Base-by-base conservation (phyloP, 129 eudicot genomes). In the Flaveria linearis region DNA sequence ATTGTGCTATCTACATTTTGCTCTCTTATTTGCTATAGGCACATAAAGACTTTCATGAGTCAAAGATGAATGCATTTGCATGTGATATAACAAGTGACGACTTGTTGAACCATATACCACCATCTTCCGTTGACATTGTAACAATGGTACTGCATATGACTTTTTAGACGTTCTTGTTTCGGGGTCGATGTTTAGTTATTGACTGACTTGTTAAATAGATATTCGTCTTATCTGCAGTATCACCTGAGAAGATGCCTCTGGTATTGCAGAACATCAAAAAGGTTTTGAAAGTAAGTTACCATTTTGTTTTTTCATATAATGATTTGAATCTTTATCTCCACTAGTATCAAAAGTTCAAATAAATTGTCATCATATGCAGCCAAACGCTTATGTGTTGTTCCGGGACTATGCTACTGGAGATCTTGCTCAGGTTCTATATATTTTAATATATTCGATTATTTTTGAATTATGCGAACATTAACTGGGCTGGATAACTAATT, bases 381-480 rank as follows among this genome's bases (percentile, higher is more conserved):
- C 96, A 70, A 83, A 88, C 85, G 98, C 86, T 53, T 82, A 71
- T 81, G 86, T 93, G 43, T 73, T 93, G 77, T 87, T 93, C 77
- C 98, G 97, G 7, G 98, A 93, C 76, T 93, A 93, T 91, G 98
- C 98, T 78, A 87, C 93, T n/a, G 98, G 98, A 76, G 98, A 93
- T 86, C 98, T 93, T 83, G 98, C 96, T 79, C 98, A 93, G 98
- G 98, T 93, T 78, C 45, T 30, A 0, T 43, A 33, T 74, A 20
- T 30, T 36, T 55, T 62, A 28, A 18, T 11, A 15, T 9, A 14
- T 42, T 1, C 12, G 28, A 26, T 18, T 68, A 0, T 8, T 16
- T 25, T 26, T 26, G 13, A 47, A 14, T 47, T 30, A 49, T 51
- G 18, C 9, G 7, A 60, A 49, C n/a, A 30, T 3, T 28, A 14